Evolutionary conservation across 139 green algal genomes (phyloP).

Genomic region (Chlamydomonas asymmetrica): DNA sequence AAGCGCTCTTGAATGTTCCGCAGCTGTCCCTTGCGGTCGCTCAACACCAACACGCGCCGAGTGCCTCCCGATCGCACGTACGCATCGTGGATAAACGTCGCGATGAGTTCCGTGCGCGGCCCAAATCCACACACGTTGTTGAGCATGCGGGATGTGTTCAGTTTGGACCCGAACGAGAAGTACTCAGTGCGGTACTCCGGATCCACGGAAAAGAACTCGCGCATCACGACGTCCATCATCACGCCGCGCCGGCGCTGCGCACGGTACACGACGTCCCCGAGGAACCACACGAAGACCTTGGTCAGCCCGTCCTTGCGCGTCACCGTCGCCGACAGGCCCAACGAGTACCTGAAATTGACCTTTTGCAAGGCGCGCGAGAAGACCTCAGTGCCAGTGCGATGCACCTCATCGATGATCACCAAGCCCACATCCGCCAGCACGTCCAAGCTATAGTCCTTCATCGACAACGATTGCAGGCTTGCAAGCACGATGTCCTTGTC

Average conservation of each 20-base stretch:
- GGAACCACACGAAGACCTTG: slow-evolving; percentile 21
- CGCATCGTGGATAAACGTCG: not conserved
- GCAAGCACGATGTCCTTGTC: slow-evolving; percentile 27
- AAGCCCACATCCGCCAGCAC: slow-evolving; percentile 16
- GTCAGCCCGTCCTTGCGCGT: slow-evolving; percentile 31
- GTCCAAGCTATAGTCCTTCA: slow-evolving; percentile 12
- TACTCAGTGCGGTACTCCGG: slow-evolving; percentile 3
- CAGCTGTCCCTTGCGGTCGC: slow-evolving; percentile 23
- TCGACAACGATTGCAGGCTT: slow-evolving; percentile 24
- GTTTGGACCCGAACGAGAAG: not conserved
- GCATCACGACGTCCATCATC: not conserved
- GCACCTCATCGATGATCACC: slow-evolving; percentile 32
- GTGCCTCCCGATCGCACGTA: not conserved
- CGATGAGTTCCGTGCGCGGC: slow-evolving; percentile 4
- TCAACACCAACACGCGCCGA: slow-evolving; percentile 17
- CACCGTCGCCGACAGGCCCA: slow-evolving; percentile 29
- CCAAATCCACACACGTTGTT: slow-evolving; percentile 18
- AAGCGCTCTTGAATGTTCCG: not conserved
- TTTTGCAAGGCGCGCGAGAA: slow-evolving; percentile 26
- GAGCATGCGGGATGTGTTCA: slow-evolving; percentile 33
- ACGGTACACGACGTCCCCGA: slow-evolving; percentile 26
- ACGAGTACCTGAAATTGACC: slow-evolving; percentile 13
- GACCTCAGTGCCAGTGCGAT: slow-evolving; percentile 27
- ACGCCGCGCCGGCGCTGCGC: not conserved
- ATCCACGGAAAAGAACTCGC: not conserved